Evolutionary conservation across 192 early-diverging fungal genomes (phyloP).

Genomic region (Coemansia sp.): DNA sequence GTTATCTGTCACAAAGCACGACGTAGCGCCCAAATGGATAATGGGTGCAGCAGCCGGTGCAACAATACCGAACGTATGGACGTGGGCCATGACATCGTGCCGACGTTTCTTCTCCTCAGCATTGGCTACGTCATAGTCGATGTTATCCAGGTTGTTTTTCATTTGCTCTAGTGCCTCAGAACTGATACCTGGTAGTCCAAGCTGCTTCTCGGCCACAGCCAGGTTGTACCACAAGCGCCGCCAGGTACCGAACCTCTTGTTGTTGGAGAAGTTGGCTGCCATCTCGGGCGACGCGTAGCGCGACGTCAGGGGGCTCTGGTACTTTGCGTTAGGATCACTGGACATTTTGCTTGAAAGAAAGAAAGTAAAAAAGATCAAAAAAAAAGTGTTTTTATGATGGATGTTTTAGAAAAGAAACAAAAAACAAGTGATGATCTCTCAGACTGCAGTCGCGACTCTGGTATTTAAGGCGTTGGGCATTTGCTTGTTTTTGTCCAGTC

Average conservation of each 20-base stretch:
- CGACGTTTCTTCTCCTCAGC: constrained; percentile 90
- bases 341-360: constrained; percentile 12
- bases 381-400: background rate
- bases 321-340: constrained; percentile 70
- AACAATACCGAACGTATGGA: constrained; percentile 89
- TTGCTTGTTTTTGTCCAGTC: too few relatives aligned
- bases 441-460: too few relatives aligned
- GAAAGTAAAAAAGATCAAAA: background rate
- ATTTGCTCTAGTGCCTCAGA: constrained; percentile 86
- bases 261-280: constrained; percentile 93
- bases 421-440: background rate
- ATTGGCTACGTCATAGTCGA: constrained; percentile 88
- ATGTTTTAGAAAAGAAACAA: background rate
- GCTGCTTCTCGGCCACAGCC: constrained; percentile 88
- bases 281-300: constrained; percentile 97
- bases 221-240: constrained; percentile 93
- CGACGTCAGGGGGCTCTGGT: constrained; percentile 94
- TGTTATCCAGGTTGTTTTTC: constrained; percentile 81
- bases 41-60: constrained; percentile 88
- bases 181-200: constrained; percentile 88
- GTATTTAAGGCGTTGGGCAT: too few relatives aligned
- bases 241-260: constrained; percentile 96
- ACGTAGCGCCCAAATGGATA: constrained; percentile 97
- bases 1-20: constrained; percentile 99
- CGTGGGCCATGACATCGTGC: constrained; percentile 99